Conservation (phyloP, 768 basidiomycete genomes). For the Pleurotus tuoliensis region DNA sequence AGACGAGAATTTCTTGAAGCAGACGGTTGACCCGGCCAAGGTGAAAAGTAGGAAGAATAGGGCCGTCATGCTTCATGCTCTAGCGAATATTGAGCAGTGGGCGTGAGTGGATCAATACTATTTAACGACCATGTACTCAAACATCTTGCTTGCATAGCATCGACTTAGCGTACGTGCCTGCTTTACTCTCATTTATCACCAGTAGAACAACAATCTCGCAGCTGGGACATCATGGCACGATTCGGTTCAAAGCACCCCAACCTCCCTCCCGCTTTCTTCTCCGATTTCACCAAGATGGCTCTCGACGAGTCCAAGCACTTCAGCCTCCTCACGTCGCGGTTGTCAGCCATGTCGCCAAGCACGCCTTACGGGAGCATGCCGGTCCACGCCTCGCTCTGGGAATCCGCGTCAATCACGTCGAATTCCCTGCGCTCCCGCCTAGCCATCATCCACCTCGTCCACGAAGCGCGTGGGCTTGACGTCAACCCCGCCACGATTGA, state of each 20-base stretch:
- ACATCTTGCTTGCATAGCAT: constrained; percentile 37
- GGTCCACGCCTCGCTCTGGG: constrained; percentile 79
- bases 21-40: constrained; percentile 57
- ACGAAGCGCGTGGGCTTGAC: constrained; percentile 81
- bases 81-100: constrained; percentile 88
- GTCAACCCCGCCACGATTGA: constrained; percentile 80
- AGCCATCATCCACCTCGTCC: constrained; percentile 82
- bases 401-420: constrained; percentile 66
- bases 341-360: constrained; percentile 55
- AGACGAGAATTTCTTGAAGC: constrained; percentile 40
- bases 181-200: too few species aligned
- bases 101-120: constrained; percentile 49
- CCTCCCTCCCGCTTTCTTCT: constrained; percentile 72
- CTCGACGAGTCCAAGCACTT: constrained; percentile 88
- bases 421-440: constrained; percentile 66
- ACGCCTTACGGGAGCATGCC: constrained; percentile 72
- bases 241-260: constrained; percentile 59
- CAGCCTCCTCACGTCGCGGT: constrained; percentile 56
- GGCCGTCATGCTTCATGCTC: constrained; percentile 73
- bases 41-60: constrained; percentile 58
- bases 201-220: constrained; percentile 16
- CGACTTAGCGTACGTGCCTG: constrained; percentile 59
- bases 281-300: constrained; percentile 81
- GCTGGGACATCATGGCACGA: constrained; percentile 82
- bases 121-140: not conserved